These are phyloP conservation scores for Theobroma grandiflorum DNA, from an alignment of 441 rosid genomes.

Conservation along the genomic window DNA sequence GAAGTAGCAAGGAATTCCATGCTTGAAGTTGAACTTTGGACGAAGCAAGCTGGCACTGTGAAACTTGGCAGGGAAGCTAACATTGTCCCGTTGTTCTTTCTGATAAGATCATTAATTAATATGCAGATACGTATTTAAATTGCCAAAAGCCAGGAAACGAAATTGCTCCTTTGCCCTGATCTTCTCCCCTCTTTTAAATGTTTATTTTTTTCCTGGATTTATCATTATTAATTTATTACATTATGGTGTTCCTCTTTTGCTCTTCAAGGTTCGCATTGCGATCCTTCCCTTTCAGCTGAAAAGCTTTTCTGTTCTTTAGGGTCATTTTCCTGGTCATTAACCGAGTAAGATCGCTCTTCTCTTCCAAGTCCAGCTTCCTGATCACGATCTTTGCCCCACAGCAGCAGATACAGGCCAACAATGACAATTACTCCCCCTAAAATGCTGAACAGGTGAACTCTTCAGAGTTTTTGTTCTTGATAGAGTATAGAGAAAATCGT, in stretches of 20 bases:
- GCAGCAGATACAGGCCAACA: slow-evolving; percentile 60
- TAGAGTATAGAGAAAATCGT: not conserved
- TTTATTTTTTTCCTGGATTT: not conserved
- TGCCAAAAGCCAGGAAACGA: not conserved
- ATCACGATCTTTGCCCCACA: slow-evolving; percentile 73
- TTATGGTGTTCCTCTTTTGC: not conserved
- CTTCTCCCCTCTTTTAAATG: not conserved
- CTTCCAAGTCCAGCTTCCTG: slow-evolving; percentile 7
- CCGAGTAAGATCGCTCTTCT: slow-evolving; percentile 23
- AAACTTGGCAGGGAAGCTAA: not conserved
- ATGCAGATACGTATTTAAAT: not conserved
- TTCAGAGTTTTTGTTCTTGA: not conserved
- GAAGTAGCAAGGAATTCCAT: not conserved
- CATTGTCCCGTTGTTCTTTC: not conserved
- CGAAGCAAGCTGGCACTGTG: not conserved
- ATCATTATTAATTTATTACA: not conserved
- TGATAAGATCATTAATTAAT: not conserved
- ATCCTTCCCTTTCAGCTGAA: slow-evolving; percentile 30
- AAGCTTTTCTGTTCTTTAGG: slow-evolving; percentile 9
- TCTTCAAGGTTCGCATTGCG: slow-evolving; percentile 30
- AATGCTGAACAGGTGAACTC: slow-evolving; percentile 44
- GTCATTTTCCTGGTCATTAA: slow-evolving; percentile 30
- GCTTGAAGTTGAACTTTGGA: not conserved
- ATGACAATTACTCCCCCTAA: slow-evolving; percentile 60
- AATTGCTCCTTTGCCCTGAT: not conserved